These are phyloP conservation scores for Annulohypoxylon nitens DNA, from an alignment of 495 filamentous ascomycete species.

Conservation along the genomic window DNA sequence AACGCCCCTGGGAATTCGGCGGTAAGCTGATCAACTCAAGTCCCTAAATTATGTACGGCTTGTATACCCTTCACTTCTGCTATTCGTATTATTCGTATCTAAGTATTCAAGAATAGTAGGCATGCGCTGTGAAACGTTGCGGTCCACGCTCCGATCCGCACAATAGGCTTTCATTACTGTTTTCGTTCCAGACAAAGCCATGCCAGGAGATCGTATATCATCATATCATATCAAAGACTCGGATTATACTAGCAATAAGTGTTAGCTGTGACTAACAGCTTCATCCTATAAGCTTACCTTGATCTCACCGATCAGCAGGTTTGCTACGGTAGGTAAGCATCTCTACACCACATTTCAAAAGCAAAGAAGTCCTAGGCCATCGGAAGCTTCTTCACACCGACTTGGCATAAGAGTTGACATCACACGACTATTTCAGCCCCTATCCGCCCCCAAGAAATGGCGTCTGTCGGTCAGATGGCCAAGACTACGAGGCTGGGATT, in stretches of 20 bases:
- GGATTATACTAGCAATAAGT: neutral
- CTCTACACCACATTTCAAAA: neutral
- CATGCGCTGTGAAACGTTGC: neutral
- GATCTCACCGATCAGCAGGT: slow-evolving; percentile 3
- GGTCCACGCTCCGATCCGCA: neutral
- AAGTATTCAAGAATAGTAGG: neutral
- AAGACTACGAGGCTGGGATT: neutral
- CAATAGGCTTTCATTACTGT: neutral
- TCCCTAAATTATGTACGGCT: neutral
- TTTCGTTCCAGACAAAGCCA: slow-evolving; percentile 6
- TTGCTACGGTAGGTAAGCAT: neutral
- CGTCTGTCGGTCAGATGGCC: slow-evolving; percentile 1
- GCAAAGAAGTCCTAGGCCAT: neutral
- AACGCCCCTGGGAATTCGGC: neutral
- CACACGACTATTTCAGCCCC: neutral
- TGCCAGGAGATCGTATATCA: neutral
- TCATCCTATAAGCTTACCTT: slow-evolving; percentile 1
- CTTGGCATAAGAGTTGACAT: neutral
- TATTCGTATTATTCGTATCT: neutral
- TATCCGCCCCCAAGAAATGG: neutral
- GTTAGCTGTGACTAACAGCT: neutral
- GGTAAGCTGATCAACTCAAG: neutral
- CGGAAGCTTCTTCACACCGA: neutral
- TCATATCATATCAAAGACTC: neutral
- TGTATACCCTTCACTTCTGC: neutral